A percentile compares a stretch with the other conserved stretches of the same genome.
Conservation (phyloP, 495 filamentous ascomycete genomes). For the Ramalina peruviana region DNA sequence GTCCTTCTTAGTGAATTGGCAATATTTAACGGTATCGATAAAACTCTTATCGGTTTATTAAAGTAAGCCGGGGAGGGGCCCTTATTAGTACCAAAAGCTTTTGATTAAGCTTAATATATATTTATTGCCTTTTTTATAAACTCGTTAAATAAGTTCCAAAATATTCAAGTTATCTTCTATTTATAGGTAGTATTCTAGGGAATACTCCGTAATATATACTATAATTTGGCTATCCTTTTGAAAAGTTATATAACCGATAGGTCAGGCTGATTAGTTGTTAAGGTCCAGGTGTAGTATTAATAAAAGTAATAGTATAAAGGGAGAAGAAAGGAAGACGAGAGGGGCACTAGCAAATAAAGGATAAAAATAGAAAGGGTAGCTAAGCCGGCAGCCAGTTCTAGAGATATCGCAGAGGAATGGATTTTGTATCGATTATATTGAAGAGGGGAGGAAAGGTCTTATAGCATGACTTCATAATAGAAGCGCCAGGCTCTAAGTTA, state of each 20-base stretch:
- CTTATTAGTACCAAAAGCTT: background rate
- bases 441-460: too few species aligned
- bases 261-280: background rate
- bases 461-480: too few species aligned
- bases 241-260: slow-evolving; percentile 4
- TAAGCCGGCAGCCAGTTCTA: background rate
- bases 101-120: background rate
- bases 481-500: too few species aligned
- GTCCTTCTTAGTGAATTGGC: slow-evolving; percentile 3
- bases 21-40: slow-evolving; percentile 2
- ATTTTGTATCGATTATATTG: too few species aligned
- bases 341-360: too few species aligned
- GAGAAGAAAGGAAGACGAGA: too few species aligned
- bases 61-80: background rate
- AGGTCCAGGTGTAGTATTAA: background rate
- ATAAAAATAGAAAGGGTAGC: too few species aligned
- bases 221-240: slow-evolving; percentile 4
- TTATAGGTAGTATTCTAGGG: background rate
- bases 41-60: background rate
- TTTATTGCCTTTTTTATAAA: background rate
- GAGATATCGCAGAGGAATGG: background rate
- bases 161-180: slow-evolving; percentile 1
- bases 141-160: slow-evolving; percentile 1
- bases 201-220: slow-evolving; percentile 1
- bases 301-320: too few species aligned